These are phyloP conservation scores for Synchytrium microbalum DNA, from an alignment of 371 early-diverging fungal species.

Conservation along the genomic window DNA sequence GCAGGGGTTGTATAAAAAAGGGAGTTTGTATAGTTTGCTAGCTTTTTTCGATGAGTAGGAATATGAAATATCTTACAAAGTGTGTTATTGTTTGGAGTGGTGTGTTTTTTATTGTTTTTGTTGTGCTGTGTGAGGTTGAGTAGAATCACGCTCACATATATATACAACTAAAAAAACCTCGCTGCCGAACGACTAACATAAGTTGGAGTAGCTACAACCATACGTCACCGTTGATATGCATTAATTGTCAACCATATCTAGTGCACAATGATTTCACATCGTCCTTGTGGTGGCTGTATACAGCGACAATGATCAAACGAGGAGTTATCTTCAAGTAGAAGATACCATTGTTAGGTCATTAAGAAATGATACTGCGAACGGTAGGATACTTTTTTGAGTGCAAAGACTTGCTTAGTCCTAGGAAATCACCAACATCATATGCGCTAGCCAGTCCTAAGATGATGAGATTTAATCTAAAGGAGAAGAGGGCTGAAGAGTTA, in stretches of 20 bases:
- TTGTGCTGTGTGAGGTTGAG: too few relatives aligned
- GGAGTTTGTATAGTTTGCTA: too few relatives aligned
- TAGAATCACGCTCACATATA: too few relatives aligned
- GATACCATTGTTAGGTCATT: neutral
- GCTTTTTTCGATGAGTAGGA: too few relatives aligned
- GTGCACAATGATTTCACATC: conserved; percentile 90
- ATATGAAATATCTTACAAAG: too few relatives aligned
- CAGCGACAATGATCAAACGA: conserved; percentile 80
- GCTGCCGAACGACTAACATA: too few relatives aligned
- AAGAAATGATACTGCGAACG: too few relatives aligned
- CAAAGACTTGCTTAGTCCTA: conserved; percentile 62
- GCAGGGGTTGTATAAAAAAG: too few relatives aligned
- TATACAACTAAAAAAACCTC: too few relatives aligned
- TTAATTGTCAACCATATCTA: conserved; percentile 77
- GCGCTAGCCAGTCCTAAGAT: conserved; percentile 85
- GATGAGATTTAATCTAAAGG: conserved; percentile 56
- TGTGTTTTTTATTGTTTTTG: too few relatives aligned
- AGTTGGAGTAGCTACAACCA: too few relatives aligned
- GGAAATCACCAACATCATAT: conserved; percentile 74
- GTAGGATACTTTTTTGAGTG: neutral
- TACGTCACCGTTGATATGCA: conserved; percentile 74
- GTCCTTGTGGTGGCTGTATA: conserved; percentile 71
- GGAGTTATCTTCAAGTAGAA: conserved; percentile 52
- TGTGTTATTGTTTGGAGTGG: too few relatives aligned
- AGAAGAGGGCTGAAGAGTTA: neutral